Evolutionary conservation across 371 early-diverging fungal genomes (phyloP), one percentile per base, ranked within the genome.

Genomic region (Choanephora cucurbitarum): DNA sequence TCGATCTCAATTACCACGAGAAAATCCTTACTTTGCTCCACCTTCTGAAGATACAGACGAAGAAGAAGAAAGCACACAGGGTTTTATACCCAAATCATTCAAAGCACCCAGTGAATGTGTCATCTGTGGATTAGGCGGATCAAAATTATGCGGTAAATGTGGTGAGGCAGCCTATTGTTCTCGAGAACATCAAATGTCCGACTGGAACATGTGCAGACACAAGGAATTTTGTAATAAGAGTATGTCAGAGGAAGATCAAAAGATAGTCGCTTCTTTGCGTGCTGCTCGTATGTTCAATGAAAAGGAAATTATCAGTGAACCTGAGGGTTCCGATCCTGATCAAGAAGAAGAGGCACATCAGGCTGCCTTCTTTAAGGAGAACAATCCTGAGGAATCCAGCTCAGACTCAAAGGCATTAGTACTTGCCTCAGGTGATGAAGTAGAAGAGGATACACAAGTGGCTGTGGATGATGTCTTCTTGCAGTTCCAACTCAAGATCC

Each of bases 381-480:
- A 71, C 1, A 59, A 67, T 37, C 52, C 57, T 23, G 48, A 66
- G 57, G 44, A 72, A 56, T 17, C 66, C 9, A 61, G 64, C 37
- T 64, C 69, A 2, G 74, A 67, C 28, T 75, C 70, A 19, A 72
- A 64, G 10, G 80, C 82, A 0, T 60, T 84, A 19, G 86, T 81
- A 1, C 77, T 82, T 15, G 72, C 81, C 7, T 28, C 28, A 31
- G 87, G 82, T 5, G 85, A 86, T 52, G 92, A 92, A 59, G 75
- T 83, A 18, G 85, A 83, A 50, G 90, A 89, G 52, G 85, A 91
- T 56, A 87, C 91, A 7, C 70, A 84, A 49, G 91, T 90, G 7
- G 92, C 87, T n/a, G 97, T 98, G 5, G 98, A 98, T 66, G 72
- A 80, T 41, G 83, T 89, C 0, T 98, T 98, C 70, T 69, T 98